Conservation (phyloP, 208 protist genomes). For the Phytomonas sp. region DNA sequence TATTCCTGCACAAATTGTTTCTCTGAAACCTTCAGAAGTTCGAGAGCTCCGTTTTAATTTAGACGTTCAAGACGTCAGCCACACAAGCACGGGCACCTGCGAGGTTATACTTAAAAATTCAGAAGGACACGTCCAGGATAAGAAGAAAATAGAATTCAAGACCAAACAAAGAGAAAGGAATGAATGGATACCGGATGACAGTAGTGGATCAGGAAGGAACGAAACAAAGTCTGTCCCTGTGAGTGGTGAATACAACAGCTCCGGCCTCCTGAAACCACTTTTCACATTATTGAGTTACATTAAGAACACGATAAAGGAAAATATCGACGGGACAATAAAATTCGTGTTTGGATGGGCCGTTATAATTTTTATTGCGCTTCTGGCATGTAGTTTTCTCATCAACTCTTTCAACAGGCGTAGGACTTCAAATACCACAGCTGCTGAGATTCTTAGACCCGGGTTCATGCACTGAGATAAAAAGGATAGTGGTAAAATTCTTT, state of each 20-base stretch:
- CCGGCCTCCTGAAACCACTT: background rate
- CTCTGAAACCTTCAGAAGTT: constrained; percentile 23
- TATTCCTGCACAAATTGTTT: constrained; percentile 39
- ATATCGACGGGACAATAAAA: background rate
- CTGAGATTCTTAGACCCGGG: background rate
- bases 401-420: background rate
- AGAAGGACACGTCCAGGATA: constrained; percentile 10
- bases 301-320: background rate
- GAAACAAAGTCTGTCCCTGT: background rate
- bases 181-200: background rate
- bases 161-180: background rate
- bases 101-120: constrained; percentile 38
- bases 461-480: background rate
- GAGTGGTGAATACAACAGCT: background rate
- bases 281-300: background rate
- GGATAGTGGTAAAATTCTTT: background rate
- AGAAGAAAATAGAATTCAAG: background rate
- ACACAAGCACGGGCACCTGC: constrained; percentile 26
- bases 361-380: background rate
- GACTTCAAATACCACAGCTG: background rate
- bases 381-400: background rate
- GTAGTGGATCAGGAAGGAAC: background rate
- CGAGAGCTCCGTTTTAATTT: constrained; percentile 33
- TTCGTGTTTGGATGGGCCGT: background rate
- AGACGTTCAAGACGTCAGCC: constrained; percentile 21